These are phyloP conservation scores for Huntiella omanensis DNA, from an alignment of 2,329 filamentous ascomycete species.

Conservation along the genomic window DNA sequence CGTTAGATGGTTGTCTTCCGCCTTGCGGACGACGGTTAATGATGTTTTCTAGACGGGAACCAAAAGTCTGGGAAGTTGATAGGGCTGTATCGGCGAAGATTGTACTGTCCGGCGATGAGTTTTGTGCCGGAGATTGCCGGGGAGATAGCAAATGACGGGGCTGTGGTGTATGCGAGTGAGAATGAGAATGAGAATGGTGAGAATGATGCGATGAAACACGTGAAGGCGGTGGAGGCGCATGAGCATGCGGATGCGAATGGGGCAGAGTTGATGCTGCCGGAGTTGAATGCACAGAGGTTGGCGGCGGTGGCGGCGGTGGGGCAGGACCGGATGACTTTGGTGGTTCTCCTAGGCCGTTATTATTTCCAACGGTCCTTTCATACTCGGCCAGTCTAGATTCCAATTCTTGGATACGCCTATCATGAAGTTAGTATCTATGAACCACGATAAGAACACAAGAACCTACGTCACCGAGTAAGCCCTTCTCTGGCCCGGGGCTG, in stretches of 20 bases:
- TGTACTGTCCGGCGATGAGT: constrained; percentile 10
- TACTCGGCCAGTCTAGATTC: constrained; percentile 12
- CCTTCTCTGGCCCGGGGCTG: constrained; percentile 7
- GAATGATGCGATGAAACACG: background rate
- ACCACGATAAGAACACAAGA: background rate
- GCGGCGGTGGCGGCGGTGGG: background rate
- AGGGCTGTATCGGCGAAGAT: constrained; percentile 12
- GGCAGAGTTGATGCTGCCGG: background rate
- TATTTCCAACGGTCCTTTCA: constrained; percentile 6
- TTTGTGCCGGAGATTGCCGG: constrained; percentile 5
- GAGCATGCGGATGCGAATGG: background rate
- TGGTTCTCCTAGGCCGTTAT: too few species aligned
- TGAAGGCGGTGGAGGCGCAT: background rate
- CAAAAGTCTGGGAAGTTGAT: constrained; percentile 13
- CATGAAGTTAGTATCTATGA: background rate
- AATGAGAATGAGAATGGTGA: background rate
- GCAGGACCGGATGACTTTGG: background rate
- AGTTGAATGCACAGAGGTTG: too few species aligned
- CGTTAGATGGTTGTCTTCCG: background rate
- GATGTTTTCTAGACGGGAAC: constrained; percentile 12
- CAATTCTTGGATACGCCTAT: constrained; percentile 12
- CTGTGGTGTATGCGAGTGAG: constrained; percentile 3
- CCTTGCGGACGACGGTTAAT: constrained; percentile 10
- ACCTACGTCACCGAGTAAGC: constrained; percentile 12
- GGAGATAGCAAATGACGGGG: background rate